Base-by-base conservation (phyloP, 2,329 filamentous ascomycete genomes). In the Amphichorda felina region DNA sequence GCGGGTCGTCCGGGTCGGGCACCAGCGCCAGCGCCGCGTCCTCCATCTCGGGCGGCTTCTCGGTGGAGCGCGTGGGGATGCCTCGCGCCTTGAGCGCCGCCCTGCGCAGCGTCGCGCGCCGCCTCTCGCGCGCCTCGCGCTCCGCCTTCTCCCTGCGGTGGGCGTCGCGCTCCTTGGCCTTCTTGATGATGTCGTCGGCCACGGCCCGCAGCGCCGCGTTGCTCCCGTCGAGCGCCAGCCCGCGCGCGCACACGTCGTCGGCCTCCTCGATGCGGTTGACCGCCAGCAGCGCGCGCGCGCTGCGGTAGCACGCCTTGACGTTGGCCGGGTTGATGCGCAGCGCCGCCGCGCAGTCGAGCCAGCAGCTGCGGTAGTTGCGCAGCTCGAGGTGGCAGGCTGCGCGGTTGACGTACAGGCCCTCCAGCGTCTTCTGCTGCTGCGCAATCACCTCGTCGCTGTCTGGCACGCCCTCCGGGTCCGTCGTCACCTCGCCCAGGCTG, bases 271-370 rank as follows among this genome's bases (percentile, higher is more conserved):
- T 64, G 50, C 85, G 85, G 54, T 83, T 80, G 13, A 95, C 73
- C 1, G 79, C 75, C 18, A 94, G 64, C 38, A 94, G 72, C 4
- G 91, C 89, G 40, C 70, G 68, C 3, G 82, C 75, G 37, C 82
- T 87, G 42, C 91, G 82, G 60, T 93, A 98, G 61, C 79, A 86
- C 1, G 91, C 89, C 63, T 98, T 98, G 50, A 93, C 57, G 55
- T 94, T 95, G 34, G 55, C 57, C 3, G 79, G 71, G 58, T 95
- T 93, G 39, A 95, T 65, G 27, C 77, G 74, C 40, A 98, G 69
- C 2, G 84, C 81, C 7, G 75, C 69, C 2, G 80, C 82, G 57
- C 88, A 91, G 65, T 96, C 91, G 33, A 81, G 70, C 50, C 81
- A 93, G 60, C 82, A 87, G 42, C 77, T 80, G 43, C 89, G 79